These are phyloP conservation scores for Colletotrichum sp. DNA, from an alignment of 2,329 filamentous ascomycete genomes.

Conservation along the genomic window DNA sequence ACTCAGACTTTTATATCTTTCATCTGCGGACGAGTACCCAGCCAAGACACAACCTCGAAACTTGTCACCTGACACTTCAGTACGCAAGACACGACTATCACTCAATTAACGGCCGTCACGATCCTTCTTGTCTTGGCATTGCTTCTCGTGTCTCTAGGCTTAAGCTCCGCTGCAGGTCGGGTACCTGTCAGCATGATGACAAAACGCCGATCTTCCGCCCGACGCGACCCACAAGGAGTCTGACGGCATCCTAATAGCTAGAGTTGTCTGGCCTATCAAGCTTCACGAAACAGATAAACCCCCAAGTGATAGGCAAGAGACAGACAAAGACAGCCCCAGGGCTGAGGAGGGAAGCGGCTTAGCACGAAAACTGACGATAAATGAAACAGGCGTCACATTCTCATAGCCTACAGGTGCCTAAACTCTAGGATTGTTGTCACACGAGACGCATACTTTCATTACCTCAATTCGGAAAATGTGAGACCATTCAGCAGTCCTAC, in stretches of 20 bases:
- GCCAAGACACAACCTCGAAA: background rate
- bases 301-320: background rate
- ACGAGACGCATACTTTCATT: background rate
- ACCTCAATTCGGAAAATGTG: background rate
- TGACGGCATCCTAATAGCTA: background rate
- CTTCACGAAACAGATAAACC: background rate
- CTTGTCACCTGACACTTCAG: background rate
- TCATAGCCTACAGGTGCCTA: background rate
- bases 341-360: background rate
- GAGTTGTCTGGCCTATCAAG: background rate
- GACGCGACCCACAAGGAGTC: background rate
- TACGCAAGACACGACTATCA: background rate
- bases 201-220: background rate
- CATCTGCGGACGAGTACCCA: background rate
- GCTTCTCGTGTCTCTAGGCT: background rate
- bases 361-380: background rate
- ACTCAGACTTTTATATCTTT: background rate
- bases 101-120: background rate
- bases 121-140: background rate
- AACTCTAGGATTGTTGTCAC: background rate
- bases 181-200: background rate
- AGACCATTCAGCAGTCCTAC: background rate
- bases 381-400: background rate
- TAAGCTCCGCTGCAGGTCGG: background rate
- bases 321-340: background rate